Evolutionary conservation across 78 protist species (phyloP).

Genomic region (Anaeramoeba ignava): DNA sequence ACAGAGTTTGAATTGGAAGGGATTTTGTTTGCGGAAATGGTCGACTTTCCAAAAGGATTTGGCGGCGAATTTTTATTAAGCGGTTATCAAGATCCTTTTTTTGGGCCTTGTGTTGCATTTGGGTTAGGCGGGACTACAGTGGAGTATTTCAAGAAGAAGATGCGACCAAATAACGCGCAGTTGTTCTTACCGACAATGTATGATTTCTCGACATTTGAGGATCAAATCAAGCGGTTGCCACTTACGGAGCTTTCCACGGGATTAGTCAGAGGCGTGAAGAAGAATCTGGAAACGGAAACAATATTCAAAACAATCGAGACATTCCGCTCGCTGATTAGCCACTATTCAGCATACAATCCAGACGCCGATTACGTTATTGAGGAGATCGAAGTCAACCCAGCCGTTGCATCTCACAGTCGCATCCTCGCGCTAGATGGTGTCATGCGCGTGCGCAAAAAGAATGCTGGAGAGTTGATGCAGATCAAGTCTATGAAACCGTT

Average conservation of each 20-base stretch:
- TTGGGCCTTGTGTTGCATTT: not conserved
- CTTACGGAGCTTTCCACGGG: not conserved
- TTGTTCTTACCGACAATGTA: not conserved
- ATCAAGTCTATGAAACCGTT: not conserved
- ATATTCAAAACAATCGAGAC: not conserved
- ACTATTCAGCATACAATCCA: not conserved
- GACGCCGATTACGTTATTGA: not conserved
- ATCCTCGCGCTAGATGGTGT: not conserved
- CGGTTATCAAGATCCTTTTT: not conserved
- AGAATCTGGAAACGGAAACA: not conserved
- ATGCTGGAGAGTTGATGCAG: not conserved
- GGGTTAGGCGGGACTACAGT: not conserved
- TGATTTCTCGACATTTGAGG: not conserved
- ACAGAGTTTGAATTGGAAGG: not conserved
- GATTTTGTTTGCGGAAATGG: not conserved
- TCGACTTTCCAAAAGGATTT: not conserved
- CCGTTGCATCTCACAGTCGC: not conserved
- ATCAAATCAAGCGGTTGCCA: not conserved
- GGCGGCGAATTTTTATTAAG: not conserved
- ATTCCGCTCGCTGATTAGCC: not conserved
- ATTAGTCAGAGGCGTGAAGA: not conserved
- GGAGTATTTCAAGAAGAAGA: not conserved
- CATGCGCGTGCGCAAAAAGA: not conserved
- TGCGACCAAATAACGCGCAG: not conserved
- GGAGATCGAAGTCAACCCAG: slow-evolving; percentile 3